Percentiles rank a stretch among this genome's conserved stretches.
Evolutionary conservation across 108 stramenopile species (phyloP).

Genomic region (Aurantiochytrium sp.): DNA sequence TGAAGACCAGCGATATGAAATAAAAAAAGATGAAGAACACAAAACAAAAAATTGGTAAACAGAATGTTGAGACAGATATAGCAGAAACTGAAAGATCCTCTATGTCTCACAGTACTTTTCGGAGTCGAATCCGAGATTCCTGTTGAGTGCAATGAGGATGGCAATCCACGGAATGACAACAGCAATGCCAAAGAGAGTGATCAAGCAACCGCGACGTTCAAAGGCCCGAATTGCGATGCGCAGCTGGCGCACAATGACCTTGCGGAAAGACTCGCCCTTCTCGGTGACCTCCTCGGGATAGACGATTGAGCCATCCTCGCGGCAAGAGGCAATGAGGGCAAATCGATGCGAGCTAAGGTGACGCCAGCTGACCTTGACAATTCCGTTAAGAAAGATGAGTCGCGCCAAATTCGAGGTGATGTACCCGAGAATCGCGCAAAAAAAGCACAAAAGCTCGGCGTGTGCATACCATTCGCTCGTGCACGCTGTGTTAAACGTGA

Average conservation of each 20-base stretch:
- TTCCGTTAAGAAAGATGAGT: background rate
- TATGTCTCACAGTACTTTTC: background rate
- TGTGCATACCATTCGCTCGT: background rate
- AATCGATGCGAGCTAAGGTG: background rate
- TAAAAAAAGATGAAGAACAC: no score
- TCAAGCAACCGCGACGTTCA: background rate
- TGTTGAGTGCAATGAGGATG: background rate
- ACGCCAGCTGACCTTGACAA: background rate
- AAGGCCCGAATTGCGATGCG: background rate
- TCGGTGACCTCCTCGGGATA: conserved; percentile 7
- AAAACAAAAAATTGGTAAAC: background rate
- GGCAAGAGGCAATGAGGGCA: background rate
- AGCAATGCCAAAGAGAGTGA: background rate
- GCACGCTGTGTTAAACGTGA: background rate
- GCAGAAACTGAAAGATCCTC: background rate
- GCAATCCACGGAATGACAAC: background rate
- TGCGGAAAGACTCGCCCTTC: background rate
- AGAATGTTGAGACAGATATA: background rate
- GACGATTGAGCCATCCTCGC: background rate
- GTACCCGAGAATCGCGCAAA: background rate
- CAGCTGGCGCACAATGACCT: background rate
- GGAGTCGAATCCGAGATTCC: background rate
- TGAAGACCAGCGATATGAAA: no score
- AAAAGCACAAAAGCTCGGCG: background rate
- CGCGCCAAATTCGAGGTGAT: background rate